Percentiles rank a stretch among this genome's conserved stretches.
Evolutionary conservation across 2,329 filamentous ascomycete genomes (phyloP).

Genomic region (Aspergillus unguis): DNA sequence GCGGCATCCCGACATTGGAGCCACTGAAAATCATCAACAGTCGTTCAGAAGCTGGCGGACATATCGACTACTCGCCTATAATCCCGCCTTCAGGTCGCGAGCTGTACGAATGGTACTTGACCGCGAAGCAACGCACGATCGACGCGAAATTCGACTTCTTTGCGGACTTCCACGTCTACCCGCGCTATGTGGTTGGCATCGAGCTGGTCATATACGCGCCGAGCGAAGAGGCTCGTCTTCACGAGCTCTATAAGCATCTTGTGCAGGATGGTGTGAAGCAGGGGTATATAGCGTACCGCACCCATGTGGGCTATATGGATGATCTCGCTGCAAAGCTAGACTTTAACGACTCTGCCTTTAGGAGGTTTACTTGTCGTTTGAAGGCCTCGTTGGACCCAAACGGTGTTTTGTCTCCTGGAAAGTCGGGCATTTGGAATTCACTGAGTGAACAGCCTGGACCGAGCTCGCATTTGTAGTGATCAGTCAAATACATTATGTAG

Average conservation of each 20-base stretch:
- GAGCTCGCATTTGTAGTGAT: no score
- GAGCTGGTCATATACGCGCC: background rate
- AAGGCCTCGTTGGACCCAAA: slow-evolving; percentile 4
- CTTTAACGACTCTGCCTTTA: background rate
- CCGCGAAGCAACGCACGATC: background rate
- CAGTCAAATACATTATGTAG: no score
- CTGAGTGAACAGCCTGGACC: background rate
- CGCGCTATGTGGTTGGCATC: slow-evolving; percentile 5
- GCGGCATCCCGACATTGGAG: background rate
- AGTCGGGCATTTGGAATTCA: slow-evolving; percentile 23
- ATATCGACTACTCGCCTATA: slow-evolving; percentile 7
- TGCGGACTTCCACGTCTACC: slow-evolving; percentile 9
- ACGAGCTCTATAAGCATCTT: background rate
- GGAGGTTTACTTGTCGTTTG: background rate
- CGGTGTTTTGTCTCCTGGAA: background rate
- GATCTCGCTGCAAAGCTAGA: background rate
- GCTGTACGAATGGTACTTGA: slow-evolving; percentile 8
- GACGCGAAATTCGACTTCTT: slow-evolving; percentile 6
- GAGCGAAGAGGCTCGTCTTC: background rate
- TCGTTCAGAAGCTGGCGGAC: background rate
- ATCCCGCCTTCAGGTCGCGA: slow-evolving; percentile 3
- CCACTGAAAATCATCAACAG: background rate
- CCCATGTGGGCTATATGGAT: slow-evolving; percentile 3
- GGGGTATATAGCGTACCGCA: slow-evolving; percentile 1
- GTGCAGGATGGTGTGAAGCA: background rate